Evolutionary conservation across 257 asterid species (phyloP), one percentile per base, ranked within the genome.

Genomic region (Penstemon davidsonii): DNA sequence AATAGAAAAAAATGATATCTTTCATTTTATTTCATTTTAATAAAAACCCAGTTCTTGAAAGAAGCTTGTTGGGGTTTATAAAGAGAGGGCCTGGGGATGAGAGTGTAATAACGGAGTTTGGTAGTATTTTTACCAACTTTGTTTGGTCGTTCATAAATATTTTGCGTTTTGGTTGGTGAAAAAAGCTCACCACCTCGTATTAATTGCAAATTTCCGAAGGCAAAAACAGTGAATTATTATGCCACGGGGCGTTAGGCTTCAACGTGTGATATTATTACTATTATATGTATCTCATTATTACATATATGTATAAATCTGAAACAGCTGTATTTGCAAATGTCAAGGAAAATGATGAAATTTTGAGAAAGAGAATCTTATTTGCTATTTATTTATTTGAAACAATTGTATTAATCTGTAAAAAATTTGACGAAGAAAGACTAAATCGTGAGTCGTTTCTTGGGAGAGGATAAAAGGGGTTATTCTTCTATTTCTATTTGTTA

Each of bases 111-210:
- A 85, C 83, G 81, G 64, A 60, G 83, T 85, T 73, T 60, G 81
- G 88, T 76, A 83, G 91, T 80, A 83, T 75, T 80, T 15, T 63
- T 79, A 88, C 96, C 95, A 84, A 84, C 91, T 86, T 73, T 64
- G 66, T 84, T 78, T 78, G 78, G 70, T 68, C 60, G 72, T 78
- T 73, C 83, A 64, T 82, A 76, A 90, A 87, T 82, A 25, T 25
- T 15, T 1, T 25, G 33, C 33, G 33, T 84, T 76, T 82, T 75
- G 90, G 93, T 87, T 82, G 95, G 82, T 85, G 86, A 72, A 53
- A 72, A 54, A 66, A 52, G 78, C 76, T 81, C 73, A 78, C 62
- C 69, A 62, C 60, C 62, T 15, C 66, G 43, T 59, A 36, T 54
- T 55, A 66, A 49, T 62, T 6, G 52, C 4, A 12, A 11, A 40